Percentiles rank a stretch among this genome's conserved stretches.
These are phyloP conservation scores for Cladorrhinum sp. DNA, from an alignment of 2,329 filamentous ascomycete genomes.

Conservation along the genomic window DNA sequence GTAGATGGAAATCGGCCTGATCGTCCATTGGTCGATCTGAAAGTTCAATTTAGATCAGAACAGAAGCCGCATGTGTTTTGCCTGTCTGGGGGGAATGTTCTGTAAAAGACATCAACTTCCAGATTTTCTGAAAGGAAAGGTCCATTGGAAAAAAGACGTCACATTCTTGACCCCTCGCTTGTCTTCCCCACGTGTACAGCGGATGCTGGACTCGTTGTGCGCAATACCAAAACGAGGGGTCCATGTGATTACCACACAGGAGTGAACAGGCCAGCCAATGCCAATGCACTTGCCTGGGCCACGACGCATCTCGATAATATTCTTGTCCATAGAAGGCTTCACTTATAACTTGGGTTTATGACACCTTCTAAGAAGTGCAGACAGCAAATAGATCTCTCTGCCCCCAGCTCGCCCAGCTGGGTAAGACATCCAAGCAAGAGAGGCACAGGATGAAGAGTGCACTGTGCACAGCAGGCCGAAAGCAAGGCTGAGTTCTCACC, in stretches of 20 bases:
- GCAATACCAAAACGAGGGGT: background rate
- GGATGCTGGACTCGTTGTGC: background rate
- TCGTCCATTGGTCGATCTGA: background rate
- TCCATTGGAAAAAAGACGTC: background rate
- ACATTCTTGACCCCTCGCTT: background rate
- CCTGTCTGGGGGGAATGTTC: no score
- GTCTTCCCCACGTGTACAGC: background rate
- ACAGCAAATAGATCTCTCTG: background rate
- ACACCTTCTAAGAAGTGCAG: no score
- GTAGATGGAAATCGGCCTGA: background rate
- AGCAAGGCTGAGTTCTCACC: constrained; percentile 5
- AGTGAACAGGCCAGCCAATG: background rate
- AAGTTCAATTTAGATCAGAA: background rate
- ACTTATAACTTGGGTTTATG: no score
- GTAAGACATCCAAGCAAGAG: background rate
- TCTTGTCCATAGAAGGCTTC: background rate
- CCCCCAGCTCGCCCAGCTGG: no score
- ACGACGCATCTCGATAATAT: no score
- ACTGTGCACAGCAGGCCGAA: background rate
- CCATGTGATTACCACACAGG: background rate
- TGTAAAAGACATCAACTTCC: no score
- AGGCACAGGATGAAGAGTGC: background rate
- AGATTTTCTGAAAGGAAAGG: background rate
- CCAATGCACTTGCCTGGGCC: no score
- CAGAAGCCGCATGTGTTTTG: background rate